phyloP scores from a whole-genome alignment of 2,329 filamentous ascomycete genomes.

The Colletotrichum sp. region DNA sequence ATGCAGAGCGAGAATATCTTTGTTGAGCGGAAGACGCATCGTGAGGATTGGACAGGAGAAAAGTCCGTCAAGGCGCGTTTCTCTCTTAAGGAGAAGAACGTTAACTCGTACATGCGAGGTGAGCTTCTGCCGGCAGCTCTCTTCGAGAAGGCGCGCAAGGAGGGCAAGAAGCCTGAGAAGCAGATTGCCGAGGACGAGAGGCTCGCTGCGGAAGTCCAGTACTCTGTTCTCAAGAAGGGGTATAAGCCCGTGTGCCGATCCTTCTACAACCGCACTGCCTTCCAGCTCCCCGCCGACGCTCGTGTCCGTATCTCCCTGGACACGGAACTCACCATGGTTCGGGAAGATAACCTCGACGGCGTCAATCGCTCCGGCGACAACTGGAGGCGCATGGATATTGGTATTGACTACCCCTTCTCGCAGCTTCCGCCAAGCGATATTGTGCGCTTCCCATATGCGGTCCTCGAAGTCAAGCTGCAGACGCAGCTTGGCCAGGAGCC shows the following conservation, averaged over 20 bases:
- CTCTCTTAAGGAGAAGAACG: slow-evolving; percentile 93
- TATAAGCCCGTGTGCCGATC: slow-evolving; percentile 90
- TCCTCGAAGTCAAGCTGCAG: slow-evolving; percentile 96
- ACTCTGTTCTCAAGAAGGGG: slow-evolving; percentile 84
- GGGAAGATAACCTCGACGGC: slow-evolving; percentile 94
- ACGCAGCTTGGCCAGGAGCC: slow-evolving; percentile 95
- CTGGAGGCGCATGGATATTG: slow-evolving; percentile 97
- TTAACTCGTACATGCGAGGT: slow-evolving; percentile 88
- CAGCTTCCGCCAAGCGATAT: slow-evolving; percentile 86
- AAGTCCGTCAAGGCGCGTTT: slow-evolving; percentile 99
- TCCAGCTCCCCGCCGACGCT: slow-evolving; percentile 95
- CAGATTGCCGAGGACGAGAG: slow-evolving; percentile 91
- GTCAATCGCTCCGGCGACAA: slow-evolving; percentile 78
- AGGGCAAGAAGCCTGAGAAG: slow-evolving; percentile 91
- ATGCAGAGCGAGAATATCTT: slow-evolving; percentile 97
- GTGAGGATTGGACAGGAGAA: slow-evolving; percentile 98
- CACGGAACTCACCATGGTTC: slow-evolving; percentile 92
- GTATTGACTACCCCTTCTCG: slow-evolving; percentile 92
- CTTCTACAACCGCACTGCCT: slow-evolving; percentile 98
- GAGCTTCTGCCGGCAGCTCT: slow-evolving; percentile 83
- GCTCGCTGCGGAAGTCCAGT: slow-evolving; percentile 90
- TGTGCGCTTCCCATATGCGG: slow-evolving; percentile 91
- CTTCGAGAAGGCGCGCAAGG: slow-evolving; percentile 96
- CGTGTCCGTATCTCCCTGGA: slow-evolving; percentile 96
- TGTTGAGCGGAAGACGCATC: slow-evolving; percentile 96